Base-by-base conservation (phyloP, 192 early-diverging fungal species). In the Phlyctochytrium bullatum region DNA sequence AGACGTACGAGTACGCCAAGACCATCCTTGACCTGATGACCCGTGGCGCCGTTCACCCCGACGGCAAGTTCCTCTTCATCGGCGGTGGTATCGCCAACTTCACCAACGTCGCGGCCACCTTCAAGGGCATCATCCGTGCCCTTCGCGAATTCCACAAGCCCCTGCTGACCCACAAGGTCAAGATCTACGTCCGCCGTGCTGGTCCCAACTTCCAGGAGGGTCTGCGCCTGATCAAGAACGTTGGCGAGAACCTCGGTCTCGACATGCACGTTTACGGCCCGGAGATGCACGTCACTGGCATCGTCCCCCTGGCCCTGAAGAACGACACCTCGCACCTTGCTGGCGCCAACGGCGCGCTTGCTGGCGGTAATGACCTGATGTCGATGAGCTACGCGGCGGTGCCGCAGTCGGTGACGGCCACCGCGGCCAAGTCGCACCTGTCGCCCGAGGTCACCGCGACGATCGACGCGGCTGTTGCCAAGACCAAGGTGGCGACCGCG, bases 11-110 rank as follows among this genome's bases (percentile, higher is more conserved):
- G 81, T 98, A 97, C 76, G 93, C 94, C 70, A 96, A 96, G 83
- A 98, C 97, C 31, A 95, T 98, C 60, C 79, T 98, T 32, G 97
- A 98, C 66, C 80, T 98, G 58, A 98, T 98, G 97, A 98, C 97
- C 28, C 93, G 95, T 66, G 89, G 88, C 56, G 68, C 78, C 14
- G 76, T 79, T 51, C 86, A 95, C 76, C 88, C 91, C 64, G 88
- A 93, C 23, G 97, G 97, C 73, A 98, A 98, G 77, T 88, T 97
- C 68, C 83, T 98, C 56, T 94, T 98, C 78, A 96, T 98, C 76
- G 97, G 97, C 72, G 97, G 97, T 73, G 97, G 97, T 77, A 98
- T 98, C 69, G 97, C 97, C 78, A 98, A 98, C 89, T 98, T 98
- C 67, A 98, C 97, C 79, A 98, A 98, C 78, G 97, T 98, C 47